These are phyloP conservation scores for Pseudogymnoascus sp. DNA, from an alignment of 2,329 filamentous ascomycete genomes.

Conservation along the genomic window DNA sequence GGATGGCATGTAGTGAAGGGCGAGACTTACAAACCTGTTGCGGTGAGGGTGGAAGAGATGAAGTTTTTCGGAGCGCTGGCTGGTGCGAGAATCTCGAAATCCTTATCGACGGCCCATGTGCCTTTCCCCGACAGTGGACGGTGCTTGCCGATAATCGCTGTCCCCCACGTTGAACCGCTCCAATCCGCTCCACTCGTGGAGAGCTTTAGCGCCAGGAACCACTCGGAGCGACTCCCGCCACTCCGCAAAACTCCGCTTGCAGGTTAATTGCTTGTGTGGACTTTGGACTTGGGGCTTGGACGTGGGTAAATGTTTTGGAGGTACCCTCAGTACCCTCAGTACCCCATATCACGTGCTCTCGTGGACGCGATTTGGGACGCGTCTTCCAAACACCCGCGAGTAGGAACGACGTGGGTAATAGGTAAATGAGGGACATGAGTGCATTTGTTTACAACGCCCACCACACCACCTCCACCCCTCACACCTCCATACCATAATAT, in stretches of 20 bases:
- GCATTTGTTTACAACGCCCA: not conserved
- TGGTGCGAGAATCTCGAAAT: constrained; percentile 5
- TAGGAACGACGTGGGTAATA: not conserved
- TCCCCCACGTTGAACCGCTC: constrained; percentile 2
- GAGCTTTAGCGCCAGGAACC: not conserved
- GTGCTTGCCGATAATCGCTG: constrained; percentile 6
- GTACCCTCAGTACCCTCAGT: not conserved
- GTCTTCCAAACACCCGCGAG: not conserved
- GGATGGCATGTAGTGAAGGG: not conserved
- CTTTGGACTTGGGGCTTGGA: not conserved
- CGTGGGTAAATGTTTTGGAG: not conserved
- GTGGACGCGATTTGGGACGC: constrained; percentile 10
- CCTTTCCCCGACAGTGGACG: not conserved
- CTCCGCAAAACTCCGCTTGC: not conserved
- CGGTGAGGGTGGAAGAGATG: not conserved
- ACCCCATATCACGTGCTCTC: constrained; percentile 5
- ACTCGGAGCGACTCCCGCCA: not conserved
- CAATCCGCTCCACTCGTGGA: not conserved
- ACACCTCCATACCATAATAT: constrained; percentile 17
- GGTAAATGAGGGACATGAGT: not conserved
- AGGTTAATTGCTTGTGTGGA: not conserved
- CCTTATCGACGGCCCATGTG: constrained; percentile 1
- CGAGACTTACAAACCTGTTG: not conserved
- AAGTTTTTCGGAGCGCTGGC: not conserved
- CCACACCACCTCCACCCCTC: not conserved